Evolutionary conservation across 2,329 filamentous ascomycete species (phyloP).

Genomic region (Apiospora malaysiana): DNA sequence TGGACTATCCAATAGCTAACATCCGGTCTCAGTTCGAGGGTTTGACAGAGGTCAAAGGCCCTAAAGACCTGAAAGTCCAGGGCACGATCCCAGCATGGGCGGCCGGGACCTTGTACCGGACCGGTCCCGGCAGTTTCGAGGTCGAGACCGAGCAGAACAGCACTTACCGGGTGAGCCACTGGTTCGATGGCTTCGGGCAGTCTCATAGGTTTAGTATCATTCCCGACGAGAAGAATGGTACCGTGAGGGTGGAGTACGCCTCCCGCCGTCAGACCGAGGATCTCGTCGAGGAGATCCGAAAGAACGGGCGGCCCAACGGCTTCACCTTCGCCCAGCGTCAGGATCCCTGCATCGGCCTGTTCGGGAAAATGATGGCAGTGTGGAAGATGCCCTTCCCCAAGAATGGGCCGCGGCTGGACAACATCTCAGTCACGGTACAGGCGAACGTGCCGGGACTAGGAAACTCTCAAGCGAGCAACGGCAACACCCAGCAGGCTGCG

Average conservation of each 20-base stretch:
- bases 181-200: constrained; percentile 81
- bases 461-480: constrained; percentile 26
- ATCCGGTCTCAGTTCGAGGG: constrained; percentile 65
- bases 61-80: constrained; percentile 66
- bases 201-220: constrained; percentile 76
- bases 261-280: constrained; percentile 72
- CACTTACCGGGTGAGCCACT: constrained; percentile 70
- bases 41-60: constrained; percentile 68
- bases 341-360: constrained; percentile 77
- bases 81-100: constrained; percentile 75
- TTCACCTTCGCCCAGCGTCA: constrained; percentile 73
- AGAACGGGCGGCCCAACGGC: constrained; percentile 60
- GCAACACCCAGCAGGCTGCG: constrained; percentile 20
- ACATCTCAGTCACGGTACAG: constrained; percentile 70
- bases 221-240: constrained; percentile 36
- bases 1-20: background rate
- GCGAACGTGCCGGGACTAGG: constrained; percentile 66
- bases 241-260: constrained; percentile 66
- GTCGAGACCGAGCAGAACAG: constrained; percentile 64
- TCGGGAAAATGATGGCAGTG: constrained; percentile 71
- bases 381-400: constrained; percentile 48
- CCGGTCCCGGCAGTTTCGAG: constrained; percentile 71
- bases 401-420: constrained; percentile 47
- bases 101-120: constrained; percentile 75
- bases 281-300: constrained; percentile 64